A percentile compares a stretch with the other conserved stretches of the same genome.
Evolutionary conservation across 257 asterid genomes (phyloP).

Genomic region (Forsythia viridissima): DNA sequence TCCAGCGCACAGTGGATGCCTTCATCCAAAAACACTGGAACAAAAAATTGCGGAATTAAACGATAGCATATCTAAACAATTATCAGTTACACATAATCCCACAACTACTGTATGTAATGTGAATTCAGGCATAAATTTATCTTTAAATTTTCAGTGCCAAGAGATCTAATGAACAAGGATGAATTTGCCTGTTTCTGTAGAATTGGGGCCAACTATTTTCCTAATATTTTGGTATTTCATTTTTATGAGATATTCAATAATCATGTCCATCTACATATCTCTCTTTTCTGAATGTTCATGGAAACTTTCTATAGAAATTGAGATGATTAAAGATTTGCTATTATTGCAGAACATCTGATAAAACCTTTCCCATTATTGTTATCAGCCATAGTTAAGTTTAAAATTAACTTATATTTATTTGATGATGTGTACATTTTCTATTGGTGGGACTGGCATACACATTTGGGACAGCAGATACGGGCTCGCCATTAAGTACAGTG

Average conservation of each 20-base stretch:
- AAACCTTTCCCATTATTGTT: no score
- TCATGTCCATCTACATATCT: neutral
- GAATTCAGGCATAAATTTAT: slow-evolving; percentile 1
- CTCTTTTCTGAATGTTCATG: neutral
- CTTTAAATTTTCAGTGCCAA: neutral
- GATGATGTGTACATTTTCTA: no score
- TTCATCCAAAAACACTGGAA: slow-evolving; percentile 57
- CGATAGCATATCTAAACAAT: slow-evolving; percentile 23
- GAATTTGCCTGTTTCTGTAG: slow-evolving; percentile 32
- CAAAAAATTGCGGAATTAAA: slow-evolving; percentile 28
- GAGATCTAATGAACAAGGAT: slow-evolving; percentile 22
- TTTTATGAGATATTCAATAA: neutral
- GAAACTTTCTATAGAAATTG: neutral
- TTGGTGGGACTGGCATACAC: no score
- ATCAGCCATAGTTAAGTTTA: no score
- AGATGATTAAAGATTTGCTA: neutral
- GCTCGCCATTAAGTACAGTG: neutral
- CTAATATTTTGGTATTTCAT: neutral
- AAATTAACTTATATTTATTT: no score
- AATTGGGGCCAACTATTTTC: neutral
- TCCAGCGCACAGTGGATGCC: slow-evolving; percentile 64
- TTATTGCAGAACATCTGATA: neutral
- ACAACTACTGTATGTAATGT: neutral
- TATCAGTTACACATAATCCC: slow-evolving; percentile 16
- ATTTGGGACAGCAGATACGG: no score